A percentile compares a stretch with the other conserved stretches of the same genome.
Conservation (phyloP, 257 asterid genomes). For the Solanum pinnatisectum region DNA sequence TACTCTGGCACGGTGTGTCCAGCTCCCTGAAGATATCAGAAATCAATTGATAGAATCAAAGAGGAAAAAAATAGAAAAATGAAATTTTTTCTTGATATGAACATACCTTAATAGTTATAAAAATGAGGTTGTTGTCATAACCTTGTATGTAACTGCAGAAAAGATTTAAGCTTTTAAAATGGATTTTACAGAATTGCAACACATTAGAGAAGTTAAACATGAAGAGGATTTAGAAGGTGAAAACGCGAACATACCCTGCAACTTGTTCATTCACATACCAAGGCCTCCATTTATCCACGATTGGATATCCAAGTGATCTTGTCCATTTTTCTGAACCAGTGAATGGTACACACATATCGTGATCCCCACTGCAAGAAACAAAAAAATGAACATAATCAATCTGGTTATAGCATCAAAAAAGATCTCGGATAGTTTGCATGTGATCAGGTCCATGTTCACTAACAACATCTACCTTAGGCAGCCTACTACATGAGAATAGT, state of each 20-base stretch:
- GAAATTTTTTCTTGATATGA: not conserved
- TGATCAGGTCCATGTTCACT: not conserved
- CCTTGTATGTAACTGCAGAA: slow-evolving; percentile 59
- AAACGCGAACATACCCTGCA: slow-evolving; percentile 51
- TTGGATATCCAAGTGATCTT: slow-evolving; percentile 68
- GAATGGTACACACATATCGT: slow-evolving; percentile 93
- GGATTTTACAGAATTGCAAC: not conserved
- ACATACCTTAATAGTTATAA: slow-evolving; percentile 74
- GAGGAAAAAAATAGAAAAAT: not conserved
- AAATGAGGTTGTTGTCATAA: slow-evolving; percentile 68
- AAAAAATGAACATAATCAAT: not conserved
- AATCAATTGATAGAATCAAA: not conserved
- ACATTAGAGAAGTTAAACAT: not conserved
- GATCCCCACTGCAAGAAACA: slow-evolving; percentile 69
- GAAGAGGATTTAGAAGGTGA: not conserved
- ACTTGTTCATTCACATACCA: slow-evolving; percentile 67
- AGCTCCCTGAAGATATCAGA: slow-evolving; percentile 47
- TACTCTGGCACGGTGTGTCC: slow-evolving; percentile 95
- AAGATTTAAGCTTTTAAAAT: not conserved
- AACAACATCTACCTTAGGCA: not conserved
- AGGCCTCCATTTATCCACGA: slow-evolving; percentile 73
- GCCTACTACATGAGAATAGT: not conserved
- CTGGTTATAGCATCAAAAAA: not conserved
- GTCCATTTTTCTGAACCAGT: slow-evolving; percentile 95
- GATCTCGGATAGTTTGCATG: not conserved